Conservation (phyloP, 257 asterid species). For the Coffea canephora region DNA sequence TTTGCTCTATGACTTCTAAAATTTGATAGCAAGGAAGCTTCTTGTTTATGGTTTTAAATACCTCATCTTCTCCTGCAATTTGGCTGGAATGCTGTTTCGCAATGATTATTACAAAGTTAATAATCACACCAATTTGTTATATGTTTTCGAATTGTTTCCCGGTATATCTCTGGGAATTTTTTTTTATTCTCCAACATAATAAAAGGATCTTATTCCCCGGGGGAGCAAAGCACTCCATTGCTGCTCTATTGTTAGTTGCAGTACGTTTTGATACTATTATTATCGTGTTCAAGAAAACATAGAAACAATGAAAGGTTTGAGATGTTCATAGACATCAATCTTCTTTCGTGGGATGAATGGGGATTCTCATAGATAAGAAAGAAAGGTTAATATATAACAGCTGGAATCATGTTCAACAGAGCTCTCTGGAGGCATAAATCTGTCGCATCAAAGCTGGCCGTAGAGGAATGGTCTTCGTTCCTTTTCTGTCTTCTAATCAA, state of each 20-base stretch:
- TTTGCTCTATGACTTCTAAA: neutral
- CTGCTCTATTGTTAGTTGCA: neutral
- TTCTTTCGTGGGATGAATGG: neutral
- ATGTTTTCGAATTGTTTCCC: neutral
- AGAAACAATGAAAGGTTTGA: neutral
- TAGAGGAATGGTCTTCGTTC: neutral
- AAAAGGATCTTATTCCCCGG: neutral
- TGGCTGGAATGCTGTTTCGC: too few species aligned
- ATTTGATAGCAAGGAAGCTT: neutral
- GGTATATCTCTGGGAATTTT: neutral
- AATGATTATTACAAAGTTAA: too few species aligned
- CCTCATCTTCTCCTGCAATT: too few species aligned
- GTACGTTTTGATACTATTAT: neutral
- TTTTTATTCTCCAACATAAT: neutral
- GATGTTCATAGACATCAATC: neutral
- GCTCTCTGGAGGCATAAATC: neutral
- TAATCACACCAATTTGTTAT: too few species aligned
- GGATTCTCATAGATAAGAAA: neutral
- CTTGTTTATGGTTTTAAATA: too few species aligned
- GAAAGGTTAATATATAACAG: neutral
- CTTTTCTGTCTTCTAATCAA: neutral
- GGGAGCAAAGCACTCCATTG: neutral
- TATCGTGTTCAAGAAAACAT: neutral
- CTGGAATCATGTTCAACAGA: conserved; percentile 1
- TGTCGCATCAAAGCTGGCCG: neutral